Evolutionary conservation across 345 rosid species (phyloP), one percentile per base, ranked within the genome.

Genomic region (Conringia planisiliqua): DNA sequence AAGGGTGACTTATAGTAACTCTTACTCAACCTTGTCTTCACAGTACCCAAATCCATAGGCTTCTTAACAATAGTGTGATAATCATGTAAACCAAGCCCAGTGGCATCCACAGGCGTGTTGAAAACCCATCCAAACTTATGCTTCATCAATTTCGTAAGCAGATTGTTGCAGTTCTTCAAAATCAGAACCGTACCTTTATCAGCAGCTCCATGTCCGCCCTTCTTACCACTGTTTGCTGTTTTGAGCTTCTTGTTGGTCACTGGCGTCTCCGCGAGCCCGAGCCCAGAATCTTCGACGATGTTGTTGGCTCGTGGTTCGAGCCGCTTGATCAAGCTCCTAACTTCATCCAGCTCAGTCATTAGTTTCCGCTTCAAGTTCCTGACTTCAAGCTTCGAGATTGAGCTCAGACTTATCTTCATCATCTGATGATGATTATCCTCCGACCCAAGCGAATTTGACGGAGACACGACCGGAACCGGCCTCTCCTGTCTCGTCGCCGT

Each of bases 1-100:
- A 60, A 73, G 0, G 97, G 86, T 0, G 93, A 86, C 79, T 88
- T 82, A 60, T 91, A 94, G 86, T 62, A 78, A 47, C 81, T 86
- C 72, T 86, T 86, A 61, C 76, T 81, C 87, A 89, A 75, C 83
- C 82, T 87, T 74, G 61, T 79, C 82, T 86, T 87, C 72, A 94
- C 93, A 0, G 97, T 87, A 10, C 97, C 97, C 76, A 94, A 84
- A 88, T 94, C 98, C 98, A 94, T 94, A 0, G 97, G 98, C 61
- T 83, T 87, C 82, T 86, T 86, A 61, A 94, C 73, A 47, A 91
- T 89, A 4, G 70, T 81, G 50, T 81, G 81, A 71, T 94, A 94
- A 82, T 94, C 98, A 65, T 80, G 90, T 78, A 91, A 78, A 59
- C 88, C 88, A 77, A 91, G 88, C 70, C 70, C 80, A 72, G 84